A percentile compares a stretch with the other conserved stretches of the same genome.
These are phyloP conservation scores for Backusella tarrabulga DNA, from an alignment of 192 early-diverging fungal genomes.

Conservation along the genomic window DNA sequence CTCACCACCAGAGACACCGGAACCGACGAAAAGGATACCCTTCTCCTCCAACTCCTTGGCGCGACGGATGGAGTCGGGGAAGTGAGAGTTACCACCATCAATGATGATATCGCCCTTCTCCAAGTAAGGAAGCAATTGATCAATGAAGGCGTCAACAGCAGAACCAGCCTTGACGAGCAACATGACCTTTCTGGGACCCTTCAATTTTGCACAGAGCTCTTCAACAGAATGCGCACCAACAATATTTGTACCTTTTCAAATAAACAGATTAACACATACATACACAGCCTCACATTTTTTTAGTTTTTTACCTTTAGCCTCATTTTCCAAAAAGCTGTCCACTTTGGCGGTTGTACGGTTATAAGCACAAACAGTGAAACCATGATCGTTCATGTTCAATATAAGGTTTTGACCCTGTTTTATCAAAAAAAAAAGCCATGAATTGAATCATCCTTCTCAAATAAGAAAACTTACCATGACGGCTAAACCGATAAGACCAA, in stretches of 20 bases:
- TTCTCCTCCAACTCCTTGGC: conserved; percentile 84
- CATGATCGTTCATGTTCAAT: conserved; percentile 98
- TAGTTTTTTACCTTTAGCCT: conserved; percentile 82
- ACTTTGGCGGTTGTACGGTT: conserved; percentile 96
- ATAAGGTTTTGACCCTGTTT: conserved; percentile 96
- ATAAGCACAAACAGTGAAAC: conserved; percentile 91
- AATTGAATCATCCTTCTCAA: neutral
- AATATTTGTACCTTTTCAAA: conserved; percentile 73
- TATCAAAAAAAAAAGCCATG: neutral
- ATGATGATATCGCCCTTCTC: conserved; percentile 95
- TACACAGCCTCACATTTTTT: neutral
- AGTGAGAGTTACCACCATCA: conserved; percentile 99
- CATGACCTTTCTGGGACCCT: conserved; percentile 97
- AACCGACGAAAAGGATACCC: conserved; percentile 93
- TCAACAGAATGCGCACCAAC: conserved; percentile 92
- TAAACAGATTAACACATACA: neutral
- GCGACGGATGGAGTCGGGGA: conserved; percentile 92
- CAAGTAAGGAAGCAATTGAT: conserved; percentile 81
- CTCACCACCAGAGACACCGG: conserved; percentile 98
- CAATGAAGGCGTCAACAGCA: conserved; percentile 96
- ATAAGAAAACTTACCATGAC: conserved; percentile 79
- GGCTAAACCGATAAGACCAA: conserved; percentile 98
- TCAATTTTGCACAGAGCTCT: conserved; percentile 92
- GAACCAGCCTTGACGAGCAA: conserved; percentile 95
- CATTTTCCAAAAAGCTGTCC: conserved; percentile 90